These are phyloP conservation scores for Pontederia crassipes DNA, from an alignment of 176 grass and related monocot genomes.

Conservation along the genomic window DNA sequence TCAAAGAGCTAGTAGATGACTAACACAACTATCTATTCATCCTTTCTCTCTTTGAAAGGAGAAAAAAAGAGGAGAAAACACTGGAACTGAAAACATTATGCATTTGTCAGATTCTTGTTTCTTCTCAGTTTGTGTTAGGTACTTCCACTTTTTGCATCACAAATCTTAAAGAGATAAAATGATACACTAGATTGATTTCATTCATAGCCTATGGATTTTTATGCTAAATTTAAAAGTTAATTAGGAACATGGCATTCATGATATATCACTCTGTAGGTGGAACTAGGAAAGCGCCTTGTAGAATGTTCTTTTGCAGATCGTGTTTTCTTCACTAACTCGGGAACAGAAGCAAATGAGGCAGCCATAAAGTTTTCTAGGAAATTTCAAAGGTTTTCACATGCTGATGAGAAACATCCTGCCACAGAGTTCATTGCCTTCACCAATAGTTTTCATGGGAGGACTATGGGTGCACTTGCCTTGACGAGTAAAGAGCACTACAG, in stretches of 20 bases:
- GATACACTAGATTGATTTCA: too few relatives aligned
- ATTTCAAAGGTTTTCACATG: constrained; percentile 42
- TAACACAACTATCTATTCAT: too few relatives aligned
- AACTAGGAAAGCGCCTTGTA: constrained; percentile 61
- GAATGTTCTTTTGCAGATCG: constrained; percentile 74
- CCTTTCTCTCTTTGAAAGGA: too few relatives aligned
- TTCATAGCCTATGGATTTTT: too few relatives aligned
- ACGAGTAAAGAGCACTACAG: constrained; percentile 77
- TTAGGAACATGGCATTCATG: background rate
- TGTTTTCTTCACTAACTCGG: constrained; percentile 67
- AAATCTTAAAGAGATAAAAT: too few relatives aligned
- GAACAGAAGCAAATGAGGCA: constrained; percentile 94
- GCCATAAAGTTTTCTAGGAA: constrained; percentile 92
- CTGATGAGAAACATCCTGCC: constrained; percentile 19
- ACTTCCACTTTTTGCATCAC: too few relatives aligned
- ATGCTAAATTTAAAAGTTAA: too few relatives aligned
- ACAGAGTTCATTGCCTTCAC: constrained; percentile 55
- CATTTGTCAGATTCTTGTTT: too few relatives aligned
- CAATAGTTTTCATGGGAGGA: constrained; percentile 84
- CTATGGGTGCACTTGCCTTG: constrained; percentile 66
- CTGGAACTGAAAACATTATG: too few relatives aligned
- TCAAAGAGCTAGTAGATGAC: too few relatives aligned
- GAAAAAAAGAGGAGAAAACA: too few relatives aligned
- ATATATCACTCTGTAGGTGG: constrained; percentile 24
- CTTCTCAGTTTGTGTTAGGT: too few relatives aligned